These are phyloP conservation scores for Yamadazyma diddensiae DNA, from an alignment of 1,139 yeast species.

Conservation along the genomic window DNA sequence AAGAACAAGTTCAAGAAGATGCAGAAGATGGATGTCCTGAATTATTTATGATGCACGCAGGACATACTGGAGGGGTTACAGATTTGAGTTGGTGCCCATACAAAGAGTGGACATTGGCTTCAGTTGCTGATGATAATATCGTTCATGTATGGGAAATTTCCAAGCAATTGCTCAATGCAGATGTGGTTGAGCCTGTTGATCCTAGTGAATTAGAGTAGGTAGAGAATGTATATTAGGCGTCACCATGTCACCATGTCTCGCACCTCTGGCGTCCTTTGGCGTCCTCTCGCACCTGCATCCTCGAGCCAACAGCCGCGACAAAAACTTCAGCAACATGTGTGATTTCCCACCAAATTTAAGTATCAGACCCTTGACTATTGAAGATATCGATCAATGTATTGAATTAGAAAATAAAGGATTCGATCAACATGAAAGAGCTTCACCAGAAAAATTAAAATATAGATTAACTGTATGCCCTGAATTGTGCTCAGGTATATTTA, in stretches of 20 bases:
- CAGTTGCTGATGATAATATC: slow-evolving; percentile 74
- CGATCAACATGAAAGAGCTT: slow-evolving; percentile 57
- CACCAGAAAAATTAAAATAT: slow-evolving; percentile 61
- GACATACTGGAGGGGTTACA: slow-evolving; percentile 73
- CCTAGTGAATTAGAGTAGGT: slow-evolving; percentile 16
- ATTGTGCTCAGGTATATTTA: slow-evolving; percentile 80
- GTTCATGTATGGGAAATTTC: slow-evolving; percentile 76
- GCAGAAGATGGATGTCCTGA: slow-evolving; percentile 83
- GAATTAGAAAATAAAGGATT: slow-evolving; percentile 70
- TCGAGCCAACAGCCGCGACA: not conserved
- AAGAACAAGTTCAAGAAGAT: slow-evolving; percentile 76
- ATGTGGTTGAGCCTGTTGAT: slow-evolving; percentile 21
- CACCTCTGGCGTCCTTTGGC: not conserved
- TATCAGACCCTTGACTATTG: slow-evolving; percentile 74
- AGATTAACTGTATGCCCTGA: slow-evolving; percentile 85
- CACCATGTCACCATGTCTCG: not conserved
- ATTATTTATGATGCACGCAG: slow-evolving; percentile 82
- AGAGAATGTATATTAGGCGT: not conserved
- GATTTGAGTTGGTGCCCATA: slow-evolving; percentile 71
- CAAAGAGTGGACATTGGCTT: slow-evolving; percentile 70
- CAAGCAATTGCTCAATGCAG: slow-evolving; percentile 43
- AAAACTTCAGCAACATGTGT: slow-evolving; percentile 19
- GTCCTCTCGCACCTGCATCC: not conserved
- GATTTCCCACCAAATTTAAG: slow-evolving; percentile 61
- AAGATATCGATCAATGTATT: slow-evolving; percentile 62